These are phyloP conservation scores for Macrocybe gigantea DNA, from an alignment of 768 basidiomycete genomes.

Conservation along the genomic window DNA sequence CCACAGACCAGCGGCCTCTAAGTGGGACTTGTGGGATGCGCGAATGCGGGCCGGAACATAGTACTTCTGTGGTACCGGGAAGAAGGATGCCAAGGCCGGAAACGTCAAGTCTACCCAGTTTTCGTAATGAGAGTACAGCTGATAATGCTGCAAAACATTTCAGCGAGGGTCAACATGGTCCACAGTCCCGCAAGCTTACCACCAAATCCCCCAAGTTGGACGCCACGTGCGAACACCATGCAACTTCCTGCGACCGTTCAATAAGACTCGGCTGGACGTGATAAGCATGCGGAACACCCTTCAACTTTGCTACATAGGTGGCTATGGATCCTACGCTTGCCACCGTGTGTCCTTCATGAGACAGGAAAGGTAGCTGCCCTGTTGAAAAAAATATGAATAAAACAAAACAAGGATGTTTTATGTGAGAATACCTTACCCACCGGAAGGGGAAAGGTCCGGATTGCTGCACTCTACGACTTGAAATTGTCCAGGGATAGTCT, in stretches of 20 bases:
- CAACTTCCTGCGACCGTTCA: conserved; percentile 50
- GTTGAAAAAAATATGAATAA: not conserved
- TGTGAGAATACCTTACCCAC: conserved; percentile 34
- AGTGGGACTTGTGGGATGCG: conserved; percentile 44
- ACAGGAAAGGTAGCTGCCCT: conserved; percentile 74
- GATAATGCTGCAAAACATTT: conserved; percentile 43
- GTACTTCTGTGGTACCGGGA: conserved; percentile 66
- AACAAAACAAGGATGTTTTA: not conserved
- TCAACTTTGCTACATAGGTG: conserved; percentile 54
- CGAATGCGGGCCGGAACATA: conserved; percentile 66
- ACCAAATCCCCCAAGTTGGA: conserved; percentile 64
- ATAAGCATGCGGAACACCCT: conserved; percentile 21
- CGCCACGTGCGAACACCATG: conserved; percentile 64
- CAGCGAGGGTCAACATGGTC: not conserved
- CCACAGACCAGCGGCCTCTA: conserved; percentile 67
- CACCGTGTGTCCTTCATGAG: conserved; percentile 46
- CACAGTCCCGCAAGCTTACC: conserved; percentile 34
- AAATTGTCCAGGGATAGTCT: conserved; percentile 65
- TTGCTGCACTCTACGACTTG: conserved; percentile 54
- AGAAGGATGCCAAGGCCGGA: conserved; percentile 47
- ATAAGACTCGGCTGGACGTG: conserved; percentile 28
- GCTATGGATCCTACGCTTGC: conserved; percentile 56
- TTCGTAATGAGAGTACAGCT: conserved; percentile 51
- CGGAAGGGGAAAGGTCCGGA: conserved; percentile 69
- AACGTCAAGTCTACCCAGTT: conserved; percentile 61